phyloP scores from a whole-genome alignment of 2,329 filamentous ascomycete species.

The Pseudogymnoascus sp. region DNA sequence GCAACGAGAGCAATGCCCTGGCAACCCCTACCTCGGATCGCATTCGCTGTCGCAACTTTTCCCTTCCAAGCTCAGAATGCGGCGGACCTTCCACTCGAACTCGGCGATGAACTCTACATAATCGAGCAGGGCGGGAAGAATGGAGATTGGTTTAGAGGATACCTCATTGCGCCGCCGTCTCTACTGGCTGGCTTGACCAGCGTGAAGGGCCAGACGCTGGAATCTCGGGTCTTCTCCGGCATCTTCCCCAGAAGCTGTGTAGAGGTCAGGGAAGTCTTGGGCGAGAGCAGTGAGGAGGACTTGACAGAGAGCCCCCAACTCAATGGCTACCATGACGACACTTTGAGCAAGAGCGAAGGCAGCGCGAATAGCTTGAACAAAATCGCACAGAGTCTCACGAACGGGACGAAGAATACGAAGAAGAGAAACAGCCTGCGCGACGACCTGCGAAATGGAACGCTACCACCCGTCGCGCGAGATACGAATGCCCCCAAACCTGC shows the following conservation, averaged over 20 bases:
- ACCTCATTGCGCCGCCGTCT: conserved; percentile 88
- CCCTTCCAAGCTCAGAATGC: conserved; percentile 81
- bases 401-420: conserved; percentile 13
- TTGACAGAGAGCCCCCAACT: conserved; percentile 26
- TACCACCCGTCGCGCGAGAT: conserved; percentile 44
- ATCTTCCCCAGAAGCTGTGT: conserved; percentile 95
- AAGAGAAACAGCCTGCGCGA: conserved; percentile 16
- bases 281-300: conserved; percentile 51
- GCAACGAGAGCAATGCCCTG: conserved; percentile 62
- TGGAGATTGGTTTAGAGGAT: conserved; percentile 88
- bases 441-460: conserved; percentile 19
- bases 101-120: conserved; percentile 97
- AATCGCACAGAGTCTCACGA: conserved; percentile 7
- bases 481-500: conserved; percentile 66
- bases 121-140: conserved; percentile 86
- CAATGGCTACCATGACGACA: conserved; percentile 33
- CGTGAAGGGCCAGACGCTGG: conserved; percentile 83
- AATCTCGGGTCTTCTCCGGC: conserved; percentile 95
- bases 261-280: conserved; percentile 85
- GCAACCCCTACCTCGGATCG: conserved; percentile 92
- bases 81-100: conserved; percentile 89
- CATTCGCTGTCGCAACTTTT: conserved; percentile 93
- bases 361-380: conserved; percentile 10
- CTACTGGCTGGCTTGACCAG: conserved; percentile 85
- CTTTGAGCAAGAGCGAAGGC: conserved; percentile 11